These are phyloP conservation scores for Eucalyptus tenuipes DNA, from an alignment of 345 rosid genomes.

Conservation along the genomic window DNA sequence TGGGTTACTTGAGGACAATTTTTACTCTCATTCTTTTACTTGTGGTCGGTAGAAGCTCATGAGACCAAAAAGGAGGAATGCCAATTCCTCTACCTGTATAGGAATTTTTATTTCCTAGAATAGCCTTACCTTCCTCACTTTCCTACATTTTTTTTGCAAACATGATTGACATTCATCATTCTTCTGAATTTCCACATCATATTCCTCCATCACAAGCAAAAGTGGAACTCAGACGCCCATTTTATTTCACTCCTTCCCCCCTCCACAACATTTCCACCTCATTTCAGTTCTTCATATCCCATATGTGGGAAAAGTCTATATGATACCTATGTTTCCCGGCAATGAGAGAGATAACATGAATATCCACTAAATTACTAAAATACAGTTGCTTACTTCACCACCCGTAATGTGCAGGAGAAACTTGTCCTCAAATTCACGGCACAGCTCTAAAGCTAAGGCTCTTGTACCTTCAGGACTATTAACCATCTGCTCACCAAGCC, in stretches of 20 bases:
- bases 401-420: constrained; percentile 76
- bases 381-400: constrained; percentile 69
- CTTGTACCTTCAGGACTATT: constrained; percentile 85
- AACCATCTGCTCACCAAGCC: constrained; percentile 90
- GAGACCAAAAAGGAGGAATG: not conserved
- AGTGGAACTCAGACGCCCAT: not conserved
- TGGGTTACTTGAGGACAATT: not conserved
- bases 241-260: not conserved
- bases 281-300: not conserved
- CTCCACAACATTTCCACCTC: not conserved
- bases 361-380: not conserved
- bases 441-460: constrained; percentile 86
- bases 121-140: not conserved
- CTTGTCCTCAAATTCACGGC: constrained; percentile 95
- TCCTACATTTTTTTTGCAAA: not conserved
- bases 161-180: not conserved
- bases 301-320: not conserved
- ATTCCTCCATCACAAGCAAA: not conserved
- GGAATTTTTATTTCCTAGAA: not conserved
- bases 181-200: not conserved
- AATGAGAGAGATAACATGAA: not conserved
- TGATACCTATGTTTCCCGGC: not conserved
- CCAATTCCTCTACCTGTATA: not conserved
- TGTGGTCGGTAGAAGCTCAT: not conserved
- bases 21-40: not conserved